Evolutionary conservation across 129 eudicot genomes (phyloP), one percentile per base, ranked within the genome.

Genomic region (Centrapalus pauciflorus): DNA sequence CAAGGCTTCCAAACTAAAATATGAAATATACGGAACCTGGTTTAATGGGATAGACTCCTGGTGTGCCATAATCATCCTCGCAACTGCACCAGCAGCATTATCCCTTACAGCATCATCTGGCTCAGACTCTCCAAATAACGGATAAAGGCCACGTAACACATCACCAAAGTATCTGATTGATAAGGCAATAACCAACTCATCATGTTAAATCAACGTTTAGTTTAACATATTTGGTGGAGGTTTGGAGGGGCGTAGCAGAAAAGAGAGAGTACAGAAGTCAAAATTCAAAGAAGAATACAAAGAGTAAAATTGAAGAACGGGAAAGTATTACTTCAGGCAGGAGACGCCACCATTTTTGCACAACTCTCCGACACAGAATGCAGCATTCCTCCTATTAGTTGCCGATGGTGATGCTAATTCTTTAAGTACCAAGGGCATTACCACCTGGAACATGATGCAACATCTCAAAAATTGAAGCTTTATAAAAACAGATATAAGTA

Each of bases 11-110:
- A 8, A 17, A 19, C 19, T 35, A 61, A 58, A 50, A 16, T 11
- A 19, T 4, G 33, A 49, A 84, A 72, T 32, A 72, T 32, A 24
- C 21, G 57, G 54, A 51, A 93, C 98, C 89, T 93, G 98, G 73
- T 88, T 80, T 73, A 93, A 76, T 0, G 98, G 98, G 67, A 93
- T 58, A 23, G 89, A 72, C 41, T 88, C 90, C 16, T 87, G 95
- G 73, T 89, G 92, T 5, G 86, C 80, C 95, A 89, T 88, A 17
- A 93, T 93, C 98, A 93, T 93, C 82, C 96, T 82, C 64, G 98
- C 96, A 76, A 93, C 96, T 34, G 98, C 98, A 73, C 98, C 96
- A 75, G 98, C 96, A 54, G 98, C 98, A 71, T 93, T 93, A 66
- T 93, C 96, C 68, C 89, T 93, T 52, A 86, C 96, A 23, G 96